Conservation (phyloP, 1,284 basidiomycete genomes). For the Butyriboletus appendiculatus region DNA sequence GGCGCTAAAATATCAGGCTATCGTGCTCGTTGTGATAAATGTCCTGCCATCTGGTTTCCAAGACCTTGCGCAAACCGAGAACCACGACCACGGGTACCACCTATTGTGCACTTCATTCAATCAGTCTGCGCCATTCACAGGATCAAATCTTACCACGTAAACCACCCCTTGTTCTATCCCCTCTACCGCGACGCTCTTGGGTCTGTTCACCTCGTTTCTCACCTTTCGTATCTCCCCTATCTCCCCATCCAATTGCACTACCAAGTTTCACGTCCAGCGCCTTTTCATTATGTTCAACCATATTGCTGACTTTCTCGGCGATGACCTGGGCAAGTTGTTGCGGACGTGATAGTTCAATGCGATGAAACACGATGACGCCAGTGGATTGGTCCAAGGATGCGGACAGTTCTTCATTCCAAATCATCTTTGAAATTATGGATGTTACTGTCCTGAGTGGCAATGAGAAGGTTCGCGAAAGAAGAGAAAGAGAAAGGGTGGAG, state of each 20-base stretch:
- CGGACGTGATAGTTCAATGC: slow-evolving; percentile 85
- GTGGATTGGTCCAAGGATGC: slow-evolving; percentile 92
- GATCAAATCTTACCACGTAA: slow-evolving; percentile 46
- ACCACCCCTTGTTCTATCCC: slow-evolving; percentile 56
- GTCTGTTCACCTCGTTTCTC: slow-evolving; percentile 78
- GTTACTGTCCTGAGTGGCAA: slow-evolving; percentile 81
- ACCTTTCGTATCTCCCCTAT: slow-evolving; percentile 68
- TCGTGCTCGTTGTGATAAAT: slow-evolving; percentile 21
- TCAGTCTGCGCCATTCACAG: neutral
- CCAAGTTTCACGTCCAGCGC: slow-evolving; percentile 89
- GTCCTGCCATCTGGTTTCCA: slow-evolving; percentile 69
- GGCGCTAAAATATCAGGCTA: slow-evolving; percentile 8
- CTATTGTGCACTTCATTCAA: slow-evolving; percentile 32
- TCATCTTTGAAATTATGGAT: slow-evolving; percentile 97
- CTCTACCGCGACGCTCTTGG: slow-evolving; percentile 70
- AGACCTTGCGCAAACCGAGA: slow-evolving; percentile 78
- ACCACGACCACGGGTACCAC: slow-evolving; percentile 67
- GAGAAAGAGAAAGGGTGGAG: slow-evolving; percentile 84
- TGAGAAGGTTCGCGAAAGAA: slow-evolving; percentile 88
- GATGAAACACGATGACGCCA: slow-evolving; percentile 87
- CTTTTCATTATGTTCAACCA: slow-evolving; percentile 98
- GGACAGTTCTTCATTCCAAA: slow-evolving; percentile 95
- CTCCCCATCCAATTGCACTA: slow-evolving; percentile 63
- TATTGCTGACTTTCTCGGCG: slow-evolving; percentile 82
- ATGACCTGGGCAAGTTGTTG: slow-evolving; percentile 89